Percentiles rank a stretch among this genome's conserved stretches.
Evolutionary conservation across 352 stramenopile genomes (phyloP).

Genomic region (Pythium graminicola): DNA sequence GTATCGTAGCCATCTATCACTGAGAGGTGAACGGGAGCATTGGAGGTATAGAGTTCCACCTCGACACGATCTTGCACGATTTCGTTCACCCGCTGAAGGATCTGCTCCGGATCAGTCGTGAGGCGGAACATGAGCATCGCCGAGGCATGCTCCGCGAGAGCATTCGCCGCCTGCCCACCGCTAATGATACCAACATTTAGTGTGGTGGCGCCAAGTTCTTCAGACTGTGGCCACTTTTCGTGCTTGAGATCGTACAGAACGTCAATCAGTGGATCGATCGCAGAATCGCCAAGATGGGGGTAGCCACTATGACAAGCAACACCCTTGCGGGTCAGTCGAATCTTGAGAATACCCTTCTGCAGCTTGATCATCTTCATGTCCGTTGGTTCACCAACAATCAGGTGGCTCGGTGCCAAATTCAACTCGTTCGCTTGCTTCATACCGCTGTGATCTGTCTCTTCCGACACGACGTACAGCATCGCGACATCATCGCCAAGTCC

Average conservation of each 20-base stretch:
- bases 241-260: conserved; percentile 80
- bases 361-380: conserved; percentile 74
- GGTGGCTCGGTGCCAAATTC: conserved; percentile 52
- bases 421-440: conserved; percentile 87
- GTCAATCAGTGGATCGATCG: conserved; percentile 79
- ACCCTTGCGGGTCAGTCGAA: conserved; percentile 63
- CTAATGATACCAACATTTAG: conserved; percentile 81
- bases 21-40: conserved; percentile 69
- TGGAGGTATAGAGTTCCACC: conserved; percentile 81
- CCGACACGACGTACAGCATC: conserved; percentile 80
- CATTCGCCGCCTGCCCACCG: conserved; percentile 77
- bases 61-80: conserved; percentile 54
- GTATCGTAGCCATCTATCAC: conserved; percentile 82
- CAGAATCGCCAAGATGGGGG: conserved; percentile 73
- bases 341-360: conserved; percentile 84
- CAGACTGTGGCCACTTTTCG: conserved; percentile 61
- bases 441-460: conserved; percentile 84
- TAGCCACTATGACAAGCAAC: conserved; percentile 81
- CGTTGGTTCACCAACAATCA: conserved; percentile 82
- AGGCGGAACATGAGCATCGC: conserved; percentile 88
- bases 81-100: conserved; percentile 61
- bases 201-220: conserved; percentile 75
- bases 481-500: conserved; percentile 58
- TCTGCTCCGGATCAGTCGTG: conserved; percentile 58
- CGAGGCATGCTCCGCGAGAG: conserved; percentile 71